Base-by-base conservation (phyloP, 2,329 filamentous ascomycete genomes). In the Xylaria digitata region DNA sequence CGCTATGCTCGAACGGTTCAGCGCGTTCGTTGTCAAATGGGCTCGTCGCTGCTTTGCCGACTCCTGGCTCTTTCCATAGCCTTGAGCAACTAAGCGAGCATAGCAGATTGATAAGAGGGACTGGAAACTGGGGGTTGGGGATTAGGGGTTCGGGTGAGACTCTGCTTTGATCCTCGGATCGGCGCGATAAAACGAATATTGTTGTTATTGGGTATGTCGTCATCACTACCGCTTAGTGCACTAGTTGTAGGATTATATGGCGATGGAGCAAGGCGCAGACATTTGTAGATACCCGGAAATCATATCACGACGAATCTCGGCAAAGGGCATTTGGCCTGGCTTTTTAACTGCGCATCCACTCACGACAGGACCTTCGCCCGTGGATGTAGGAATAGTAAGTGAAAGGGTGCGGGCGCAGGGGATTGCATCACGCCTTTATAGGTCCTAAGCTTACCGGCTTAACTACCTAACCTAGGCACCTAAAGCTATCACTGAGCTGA, bases 331-430 rank as follows among this genome's bases (percentile, higher is more conserved):
- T 48, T 26, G 13, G 45, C 21, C 45, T 48, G 13, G 45, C 45
- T 48, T 26, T 19, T 48, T 26, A 3, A 8, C 21, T 30, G 7
- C 26, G 7, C 4, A 3, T 6, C 21, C 11, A 5, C 21, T 26
- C 46, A 26, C 46, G 21, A 26, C 21, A 26, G 7, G 13, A 11
- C 6, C 15, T 23, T 7, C 17, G 5, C 48, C 48, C 15, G 7
- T 50, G 32, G 15, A 19, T 50, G 26, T 50, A 50, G 26, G 32
- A 50, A 7, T 50, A 50, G 21, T 26, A 19, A 50, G 48, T 50
- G 3, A 50, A 50, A 50, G 17, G 48, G 26, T 6, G n/a, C 4
- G 13, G 23, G 17, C 26, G 26, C 26, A 26, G 26, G 23, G 48
- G 23, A 30, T n/a, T 26, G 48, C n/a, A 34, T 15, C 23, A 19